Evolutionary conservation across 495 filamentous ascomycete species (phyloP), one percentile per base, ranked within the genome.

Genomic region (Podospora pseudopauciseta): DNA sequence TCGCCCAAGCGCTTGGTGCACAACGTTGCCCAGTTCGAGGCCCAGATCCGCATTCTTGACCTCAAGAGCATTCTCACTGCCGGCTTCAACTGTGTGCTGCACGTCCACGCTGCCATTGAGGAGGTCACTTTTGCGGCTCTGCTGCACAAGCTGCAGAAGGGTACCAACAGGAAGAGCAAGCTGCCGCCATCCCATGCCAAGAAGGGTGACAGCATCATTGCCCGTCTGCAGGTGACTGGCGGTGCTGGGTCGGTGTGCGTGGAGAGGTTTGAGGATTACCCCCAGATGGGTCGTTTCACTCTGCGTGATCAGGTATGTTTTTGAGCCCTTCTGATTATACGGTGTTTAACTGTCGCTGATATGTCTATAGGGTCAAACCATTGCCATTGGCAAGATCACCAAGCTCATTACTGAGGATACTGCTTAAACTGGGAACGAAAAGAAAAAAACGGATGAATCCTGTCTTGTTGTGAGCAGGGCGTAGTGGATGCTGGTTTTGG

Each of bases 351-450:
- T 11, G 62, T 44, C 63, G 68, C 28, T 63, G 5, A 63, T 19
- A 6, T 63, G 32, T 19, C 6, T 63, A 49, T 68, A 93, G 91
- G 93, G 93, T 65, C 92, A 97, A 92, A 97, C 93, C 4, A 93
- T 97, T 80, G 93, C 93, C 56, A 97, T 97, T 78, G 93, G 93
- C 77, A 97, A 97, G 86, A 93, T 97, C 77, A 96, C 90, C 61
- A 97, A 92, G 83, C 85, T 97, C 62, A 80, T 84, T 68, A 80
- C 77, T 5, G 78, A 81, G 4, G 76, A 79, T 0, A 63, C 70
- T 44, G 69, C 70, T 69, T 77, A 74, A 70, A 56, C 7, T 15
- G 44, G 39, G 39, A 49, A 49, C 39, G 7, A 7, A 13, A 49
- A 49, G 30, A 13, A 49, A 49, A 49, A 49, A 2, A 49, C 13